phyloP scores from a whole-genome alignment of 2,329 filamentous ascomycete genomes.

The Neophaeococcomyces aloes region DNA sequence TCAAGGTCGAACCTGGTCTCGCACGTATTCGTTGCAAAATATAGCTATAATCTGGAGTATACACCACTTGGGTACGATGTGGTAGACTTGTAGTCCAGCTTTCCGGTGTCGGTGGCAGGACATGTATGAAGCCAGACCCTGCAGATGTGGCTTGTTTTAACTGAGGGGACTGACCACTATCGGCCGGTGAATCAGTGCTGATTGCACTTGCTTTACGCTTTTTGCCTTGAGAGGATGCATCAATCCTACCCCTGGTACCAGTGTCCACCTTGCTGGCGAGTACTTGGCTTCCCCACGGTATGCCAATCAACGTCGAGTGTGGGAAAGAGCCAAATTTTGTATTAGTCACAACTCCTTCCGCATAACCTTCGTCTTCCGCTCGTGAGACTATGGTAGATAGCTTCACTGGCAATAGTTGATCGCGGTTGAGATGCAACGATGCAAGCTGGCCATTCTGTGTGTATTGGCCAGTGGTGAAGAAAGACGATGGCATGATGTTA shows the following conservation, averaged over 20 bases:
- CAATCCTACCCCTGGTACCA: conserved; percentile 70
- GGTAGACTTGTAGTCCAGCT: conserved; percentile 42
- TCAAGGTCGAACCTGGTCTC: conserved; percentile 36
- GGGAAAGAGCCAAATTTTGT: conserved; percentile 89
- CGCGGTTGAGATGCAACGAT: conserved; percentile 78
- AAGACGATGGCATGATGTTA: conserved; percentile 54
- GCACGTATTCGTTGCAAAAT: conserved; percentile 39
- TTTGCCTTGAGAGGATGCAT: conserved; percentile 42
- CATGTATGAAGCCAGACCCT: conserved; percentile 38
- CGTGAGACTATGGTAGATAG: conserved; percentile 45
- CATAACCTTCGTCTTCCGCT: conserved; percentile 59
- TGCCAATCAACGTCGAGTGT: conserved; percentile 62
- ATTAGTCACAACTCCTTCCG: conserved; percentile 70
- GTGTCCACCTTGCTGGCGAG: conserved; percentile 84
- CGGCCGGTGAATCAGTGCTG: conserved; percentile 24
- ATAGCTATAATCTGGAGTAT: conserved; percentile 45
- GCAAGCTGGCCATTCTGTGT: conserved; percentile 60
- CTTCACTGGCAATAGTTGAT: conserved; percentile 68
- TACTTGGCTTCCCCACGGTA: conserved; percentile 87
- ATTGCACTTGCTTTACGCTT: conserved; percentile 35
- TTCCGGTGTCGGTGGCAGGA: conserved; percentile 41
- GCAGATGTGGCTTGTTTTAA: conserved; percentile 29
- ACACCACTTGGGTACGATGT: conserved; percentile 44
- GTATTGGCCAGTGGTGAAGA: conserved; percentile 58
- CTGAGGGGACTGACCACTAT: conserved; percentile 17